Evolutionary conservation across 345 rosid species (phyloP).

Genomic region (Moricandia arvensis): DNA sequence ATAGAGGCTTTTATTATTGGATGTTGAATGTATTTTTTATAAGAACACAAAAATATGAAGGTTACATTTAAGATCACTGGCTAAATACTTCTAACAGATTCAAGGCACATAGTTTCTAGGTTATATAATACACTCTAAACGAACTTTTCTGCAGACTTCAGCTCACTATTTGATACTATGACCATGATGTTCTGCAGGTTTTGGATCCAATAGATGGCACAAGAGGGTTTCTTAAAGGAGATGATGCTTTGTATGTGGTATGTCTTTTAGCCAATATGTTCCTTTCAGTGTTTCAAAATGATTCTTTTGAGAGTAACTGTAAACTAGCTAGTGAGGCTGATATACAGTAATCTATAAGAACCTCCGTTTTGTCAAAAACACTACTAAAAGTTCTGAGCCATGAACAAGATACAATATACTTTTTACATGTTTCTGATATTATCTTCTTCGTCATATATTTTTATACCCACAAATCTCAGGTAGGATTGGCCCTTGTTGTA

Average conservation of each 20-base stretch:
- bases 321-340: neutral
- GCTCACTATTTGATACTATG: neutral
- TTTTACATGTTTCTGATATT: neutral
- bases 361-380: neutral
- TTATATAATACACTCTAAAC: neutral
- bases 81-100: too few species aligned
- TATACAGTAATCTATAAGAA: neutral
- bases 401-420: neutral
- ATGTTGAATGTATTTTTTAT: too few species aligned
- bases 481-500: conserved; percentile 88
- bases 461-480: conserved; percentile 46
- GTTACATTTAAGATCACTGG: too few species aligned
- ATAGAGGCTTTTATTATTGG: too few species aligned
- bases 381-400: neutral
- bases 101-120: neutral
- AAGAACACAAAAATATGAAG: too few species aligned
- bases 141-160: neutral
- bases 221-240: conserved; percentile 73
- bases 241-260: conserved; percentile 84
- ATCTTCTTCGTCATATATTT: conserved; percentile 23
- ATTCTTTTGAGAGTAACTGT: neutral
- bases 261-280: conserved; percentile 16
- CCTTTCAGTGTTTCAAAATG: neutral
- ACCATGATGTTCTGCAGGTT: conserved; percentile 47
- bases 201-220: conserved; percentile 95